Evolutionary conservation across 108 stramenopile species (phyloP), one percentile per base, ranked within the genome.

Genomic region (Mediolabrus comicus): DNA sequence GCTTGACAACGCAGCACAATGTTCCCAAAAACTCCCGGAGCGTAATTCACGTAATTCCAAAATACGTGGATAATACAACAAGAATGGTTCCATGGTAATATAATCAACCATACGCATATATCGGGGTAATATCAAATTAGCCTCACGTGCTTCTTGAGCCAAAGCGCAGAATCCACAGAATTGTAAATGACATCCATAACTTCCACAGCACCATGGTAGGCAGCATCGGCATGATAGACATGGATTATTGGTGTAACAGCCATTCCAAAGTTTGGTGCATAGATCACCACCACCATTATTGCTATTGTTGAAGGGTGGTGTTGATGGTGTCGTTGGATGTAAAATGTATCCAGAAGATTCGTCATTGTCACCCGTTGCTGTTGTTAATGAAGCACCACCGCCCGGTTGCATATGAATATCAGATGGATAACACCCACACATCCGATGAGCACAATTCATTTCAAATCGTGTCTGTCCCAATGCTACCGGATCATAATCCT

Each of bases 81-180:
- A 28, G 62, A 77, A 77, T 1, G 88, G 86, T 65, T 91, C 86
- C 85, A 95, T 86, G 9, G 89, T 86, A 24, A 91, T 76, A 67
- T 95, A 87, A 58, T 92, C 90, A 19, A 95, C 33, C 58, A 83
- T 82, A 5, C 84, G 72, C 19, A 81, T 62, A 13, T 62, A 74
- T n/a, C 86, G 65, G 2, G 85, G 83, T 28, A 92, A 13, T 7
- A 58, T 56, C 11, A 46, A 9, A 39, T 89, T 84, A 8, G 91
- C 59, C 52, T 92, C 87, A 6, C 90, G 77, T 30, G 81, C 89
- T 73, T 95, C 93, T 72, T 95, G 93, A 10, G 90, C 90, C 26
- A 92, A 31, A 3, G 80, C 90, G 41, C 93, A 95, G 5, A 84
- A 67, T 30, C 93, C 93, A 38, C 88, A 90, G 31, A 78, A 53